Base-by-base conservation (phyloP, 139 green algal species). In the Chlorella ohadii region DNA sequence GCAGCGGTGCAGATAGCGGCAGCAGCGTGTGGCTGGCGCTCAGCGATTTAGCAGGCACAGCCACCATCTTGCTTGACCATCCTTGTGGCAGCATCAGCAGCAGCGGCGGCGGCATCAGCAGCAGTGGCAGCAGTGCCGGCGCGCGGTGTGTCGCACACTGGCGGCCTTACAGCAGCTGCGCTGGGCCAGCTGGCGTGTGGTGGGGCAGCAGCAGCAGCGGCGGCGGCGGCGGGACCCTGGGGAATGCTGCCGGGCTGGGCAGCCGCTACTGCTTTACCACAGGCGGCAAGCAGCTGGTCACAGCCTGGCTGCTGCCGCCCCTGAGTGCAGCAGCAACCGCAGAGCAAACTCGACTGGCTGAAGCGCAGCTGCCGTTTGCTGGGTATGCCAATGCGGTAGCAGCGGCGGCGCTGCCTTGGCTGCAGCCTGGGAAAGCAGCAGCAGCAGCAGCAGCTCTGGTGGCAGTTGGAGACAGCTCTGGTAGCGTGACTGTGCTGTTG, bases 201-300 rank as follows among this genome's bases (percentile, higher is more conserved):
- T 83, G 78, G 79, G 79, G 33, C 33, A 59, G 38, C 65, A 78
- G 79, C 79, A 34, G 79, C 79, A 67, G 36, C 79, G 38, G 59
- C 61, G 7, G 13, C 16, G 44, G 65, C 31, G 19, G 23, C 27
- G 28, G 80, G 39, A 39, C 41, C 79, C 1, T 2, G 4, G 73
- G 28, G 31, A 47, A 34, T 68, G 75, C 17, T 13, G 61, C n/a
- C 3, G 47, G 66, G 3, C 39, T 83, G n/a, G 44, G 64, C 64
- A 64, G 63, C 63, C n/a, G 64, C 47, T 36, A 33, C 44, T 78
- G 65, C 41, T 83, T 83, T 63, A 83, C 78, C 4, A 47, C 78
- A 3, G 28, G 63, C 6, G n/a, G 39, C 5, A 51, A 63, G 12
- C 38, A 44, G n/a, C 39, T 64, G 39, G 15, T 83, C 25, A 74